Conservation (phyloP, 768 basidiomycete species). For the Panaeolus papilionaceus region DNA sequence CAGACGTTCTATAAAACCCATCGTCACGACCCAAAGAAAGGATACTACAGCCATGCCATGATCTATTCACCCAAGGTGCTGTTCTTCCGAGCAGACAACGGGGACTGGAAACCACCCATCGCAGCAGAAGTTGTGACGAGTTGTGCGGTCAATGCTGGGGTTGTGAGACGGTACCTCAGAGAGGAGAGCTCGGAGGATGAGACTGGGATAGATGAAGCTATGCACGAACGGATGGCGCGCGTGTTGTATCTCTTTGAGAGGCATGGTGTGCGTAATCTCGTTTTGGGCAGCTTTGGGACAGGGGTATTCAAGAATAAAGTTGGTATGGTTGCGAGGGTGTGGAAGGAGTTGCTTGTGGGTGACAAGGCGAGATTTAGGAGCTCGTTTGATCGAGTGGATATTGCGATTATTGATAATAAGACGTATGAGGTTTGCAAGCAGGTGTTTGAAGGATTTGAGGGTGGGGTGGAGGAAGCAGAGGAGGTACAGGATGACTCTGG, state of each 20-base stretch:
- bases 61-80: slow-evolving; percentile 66
- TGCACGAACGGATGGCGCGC: slow-evolving; percentile 74
- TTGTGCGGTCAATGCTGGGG: slow-evolving; percentile 69
- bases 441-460: slow-evolving; percentile 6
- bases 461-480: background rate
- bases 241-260: slow-evolving; percentile 67
- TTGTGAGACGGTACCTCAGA: slow-evolving; percentile 31
- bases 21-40: slow-evolving; percentile 47
- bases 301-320: slow-evolving; percentile 73
- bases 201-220: slow-evolving; percentile 37
- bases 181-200: slow-evolving; percentile 18
- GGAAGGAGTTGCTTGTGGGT: slow-evolving; percentile 58
- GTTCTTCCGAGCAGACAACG: slow-evolving; percentile 62
- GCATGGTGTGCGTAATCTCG: slow-evolving; percentile 60
- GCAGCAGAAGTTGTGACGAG: slow-evolving; percentile 68
- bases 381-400: slow-evolving; percentile 22
- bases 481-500: background rate
- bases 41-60: slow-evolving; percentile 75
- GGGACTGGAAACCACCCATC: slow-evolving; percentile 56
- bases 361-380: slow-evolving; percentile 21
- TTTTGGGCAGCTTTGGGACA: slow-evolving; percentile 76
- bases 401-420: slow-evolving; percentile 16
- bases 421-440: slow-evolving; percentile 18
- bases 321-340: slow-evolving; percentile 57
- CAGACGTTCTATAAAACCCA: slow-evolving; percentile 67